These are phyloP conservation scores for Citrus cavaleriei DNA, from an alignment of 345 rosid species.

Conservation along the genomic window DNA sequence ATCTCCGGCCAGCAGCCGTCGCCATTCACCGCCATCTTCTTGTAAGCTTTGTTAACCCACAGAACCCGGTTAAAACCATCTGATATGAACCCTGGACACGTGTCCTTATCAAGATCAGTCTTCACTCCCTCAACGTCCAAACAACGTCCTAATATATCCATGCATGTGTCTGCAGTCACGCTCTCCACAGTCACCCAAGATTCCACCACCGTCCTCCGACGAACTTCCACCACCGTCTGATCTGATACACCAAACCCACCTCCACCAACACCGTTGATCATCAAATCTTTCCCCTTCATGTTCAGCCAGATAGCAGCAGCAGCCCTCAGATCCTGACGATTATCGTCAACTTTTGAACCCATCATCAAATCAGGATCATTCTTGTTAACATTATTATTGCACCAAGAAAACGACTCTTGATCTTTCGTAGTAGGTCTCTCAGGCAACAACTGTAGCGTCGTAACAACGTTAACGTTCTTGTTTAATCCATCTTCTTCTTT, in stretches of 20 bases:
- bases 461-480: constrained; percentile 4
- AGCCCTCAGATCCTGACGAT: background rate
- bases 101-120: constrained; percentile 43
- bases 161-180: constrained; percentile 28
- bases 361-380: background rate
- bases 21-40: constrained; percentile 37
- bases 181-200: constrained; percentile 27
- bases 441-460: constrained; percentile 31
- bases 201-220: background rate
- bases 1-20: background rate
- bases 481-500: background rate
- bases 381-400: background rate
- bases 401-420: background rate
- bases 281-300: background rate
- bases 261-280: background rate
- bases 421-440: constrained; percentile 2
- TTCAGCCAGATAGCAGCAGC: background rate
- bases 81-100: constrained; percentile 70
- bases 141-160: constrained; percentile 15
- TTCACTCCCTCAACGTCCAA: constrained; percentile 23
- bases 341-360: constrained; percentile 1
- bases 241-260: background rate
- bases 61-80: constrained; percentile 45
- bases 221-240: background rate
- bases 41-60: constrained; percentile 67